Conservation (phyloP, 1,284 basidiomycete genomes). For the Boletus mariae region DNA sequence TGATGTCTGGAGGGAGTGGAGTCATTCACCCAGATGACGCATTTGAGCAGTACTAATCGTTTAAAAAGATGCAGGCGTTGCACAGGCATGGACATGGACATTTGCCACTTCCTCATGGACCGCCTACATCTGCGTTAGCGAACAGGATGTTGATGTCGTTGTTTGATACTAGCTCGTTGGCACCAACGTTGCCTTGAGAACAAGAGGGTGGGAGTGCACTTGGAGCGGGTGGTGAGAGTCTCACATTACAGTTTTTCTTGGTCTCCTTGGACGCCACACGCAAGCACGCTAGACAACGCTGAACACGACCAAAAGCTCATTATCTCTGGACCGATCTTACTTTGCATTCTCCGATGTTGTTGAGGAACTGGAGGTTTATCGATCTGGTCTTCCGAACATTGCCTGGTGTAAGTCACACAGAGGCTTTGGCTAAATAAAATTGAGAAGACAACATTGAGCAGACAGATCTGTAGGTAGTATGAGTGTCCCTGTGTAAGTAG, state of each 20-base stretch:
- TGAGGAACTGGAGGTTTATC: too few relatives aligned
- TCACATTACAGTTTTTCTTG: constrained; percentile 44
- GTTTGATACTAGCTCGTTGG: constrained; percentile 51
- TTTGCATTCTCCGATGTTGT: too few relatives aligned
- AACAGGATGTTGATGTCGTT: constrained; percentile 58
- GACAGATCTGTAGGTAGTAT: too few relatives aligned
- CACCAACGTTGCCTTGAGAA: constrained; percentile 32
- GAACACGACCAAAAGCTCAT: constrained; percentile 38
- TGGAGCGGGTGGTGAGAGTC: constrained; percentile 17
- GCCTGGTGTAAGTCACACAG: too few relatives aligned
- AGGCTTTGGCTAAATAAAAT: too few relatives aligned
- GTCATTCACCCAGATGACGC: constrained; percentile 68
- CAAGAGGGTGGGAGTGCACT: constrained; percentile 2
- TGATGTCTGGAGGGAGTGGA: constrained; percentile 10
- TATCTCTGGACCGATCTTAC: constrained; percentile 60
- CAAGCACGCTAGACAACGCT: constrained; percentile 31
- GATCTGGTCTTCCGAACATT: too few relatives aligned
- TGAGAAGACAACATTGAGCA: too few relatives aligned
- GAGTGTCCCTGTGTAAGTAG: too few relatives aligned
- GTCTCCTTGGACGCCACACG: constrained; percentile 54
- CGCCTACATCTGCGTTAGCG: constrained; percentile 23
- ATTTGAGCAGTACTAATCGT: constrained; percentile 84
- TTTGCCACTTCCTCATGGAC: constrained; percentile 6
- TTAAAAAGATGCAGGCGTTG: constrained; percentile 50
- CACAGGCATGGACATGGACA: constrained; percentile 24